These are phyloP conservation scores for Debaryomyces coudertii DNA, from an alignment of 1,139 yeast species.

Conservation along the genomic window DNA sequence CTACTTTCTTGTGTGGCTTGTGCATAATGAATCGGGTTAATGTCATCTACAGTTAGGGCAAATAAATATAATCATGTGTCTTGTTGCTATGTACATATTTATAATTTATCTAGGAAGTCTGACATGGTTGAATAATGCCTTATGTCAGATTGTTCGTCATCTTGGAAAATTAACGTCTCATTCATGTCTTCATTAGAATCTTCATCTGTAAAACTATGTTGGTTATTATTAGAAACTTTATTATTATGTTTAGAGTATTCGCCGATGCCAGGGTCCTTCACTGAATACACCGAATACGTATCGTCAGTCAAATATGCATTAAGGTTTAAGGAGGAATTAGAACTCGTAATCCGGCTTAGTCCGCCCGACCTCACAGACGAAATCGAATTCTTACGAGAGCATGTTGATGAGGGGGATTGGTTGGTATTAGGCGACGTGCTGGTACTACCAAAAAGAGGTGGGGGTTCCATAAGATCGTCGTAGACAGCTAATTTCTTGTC, in stretches of 20 bases:
- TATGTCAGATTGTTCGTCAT: constrained; percentile 10
- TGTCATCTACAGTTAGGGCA: neutral
- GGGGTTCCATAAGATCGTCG: constrained; percentile 41
- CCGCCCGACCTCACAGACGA: constrained; percentile 26
- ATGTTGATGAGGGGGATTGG: constrained; percentile 11
- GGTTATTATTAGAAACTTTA: constrained; percentile 18
- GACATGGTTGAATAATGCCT: constrained; percentile 24
- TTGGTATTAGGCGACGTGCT: constrained; percentile 5
- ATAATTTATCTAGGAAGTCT: constrained; percentile 29
- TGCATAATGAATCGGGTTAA: neutral
- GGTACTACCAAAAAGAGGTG: constrained; percentile 33
- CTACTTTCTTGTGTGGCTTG: neutral
- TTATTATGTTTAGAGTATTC: neutral
- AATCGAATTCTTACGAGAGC: constrained; percentile 32
- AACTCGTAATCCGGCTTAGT: constrained; percentile 42
- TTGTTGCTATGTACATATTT: constrained; percentile 3
- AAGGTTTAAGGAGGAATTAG: constrained; percentile 46
- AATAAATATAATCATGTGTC: neutral
- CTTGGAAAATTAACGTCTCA: constrained; percentile 13
- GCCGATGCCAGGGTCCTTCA: constrained; percentile 5
- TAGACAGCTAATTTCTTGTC: constrained; percentile 13
- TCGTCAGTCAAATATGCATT: constrained; percentile 51
- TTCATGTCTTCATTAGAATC: constrained; percentile 19
- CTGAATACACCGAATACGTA: constrained; percentile 17
- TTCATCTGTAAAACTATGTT: constrained; percentile 13